Evolutionary conservation across 129 eudicot species (phyloP), one percentile per base, ranked within the genome.

Genomic region (Pulicaria dysenterica): DNA sequence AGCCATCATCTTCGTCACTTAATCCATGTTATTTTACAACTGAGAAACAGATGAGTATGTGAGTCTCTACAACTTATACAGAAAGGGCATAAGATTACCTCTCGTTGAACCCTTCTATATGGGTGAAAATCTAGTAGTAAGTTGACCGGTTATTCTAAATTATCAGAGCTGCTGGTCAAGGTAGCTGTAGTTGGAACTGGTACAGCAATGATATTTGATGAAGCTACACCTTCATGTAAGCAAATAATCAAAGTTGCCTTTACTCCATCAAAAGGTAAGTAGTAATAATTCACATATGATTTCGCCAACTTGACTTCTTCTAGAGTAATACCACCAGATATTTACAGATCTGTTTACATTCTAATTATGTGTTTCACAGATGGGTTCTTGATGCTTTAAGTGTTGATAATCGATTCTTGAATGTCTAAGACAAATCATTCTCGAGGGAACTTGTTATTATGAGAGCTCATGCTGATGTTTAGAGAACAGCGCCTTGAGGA

Each of bases 141-240:
- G 40, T 47, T 67, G 34, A 75, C 36, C 37, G 12, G 66, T 54
- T 50, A 9, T 55, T n/a, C 38, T 64, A 10, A 54, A n/a, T 65
- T 66, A 75, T 54, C n/a, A 93, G 98, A 77, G 87, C 87, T 80
- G 95, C 95, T 71, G 92, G 95, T 93, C 24, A 93, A 81, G 82
- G 82, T 93, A 37, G 96, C 85, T 75, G 96, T 85, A 45, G 98
- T 93, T 7, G 98, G 98, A 78, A 72, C 71, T 58, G 98, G 96
- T 68, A 93, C 98, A 56, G 91, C 98, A 15, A 80, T 82, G 79
- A 76, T 82, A 54, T 89, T 93, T 76, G 72, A 87, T 39, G 84
- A 82, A 3, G 76, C 79, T 74, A 24, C 36, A 8, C 78, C 74
- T 42, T 82, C 90, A 4, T 70, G 79, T 43, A 85, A 81, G 70